These are phyloP conservation scores for Lepidium didymum DNA, from an alignment of 345 rosid species.

Conservation along the genomic window DNA sequence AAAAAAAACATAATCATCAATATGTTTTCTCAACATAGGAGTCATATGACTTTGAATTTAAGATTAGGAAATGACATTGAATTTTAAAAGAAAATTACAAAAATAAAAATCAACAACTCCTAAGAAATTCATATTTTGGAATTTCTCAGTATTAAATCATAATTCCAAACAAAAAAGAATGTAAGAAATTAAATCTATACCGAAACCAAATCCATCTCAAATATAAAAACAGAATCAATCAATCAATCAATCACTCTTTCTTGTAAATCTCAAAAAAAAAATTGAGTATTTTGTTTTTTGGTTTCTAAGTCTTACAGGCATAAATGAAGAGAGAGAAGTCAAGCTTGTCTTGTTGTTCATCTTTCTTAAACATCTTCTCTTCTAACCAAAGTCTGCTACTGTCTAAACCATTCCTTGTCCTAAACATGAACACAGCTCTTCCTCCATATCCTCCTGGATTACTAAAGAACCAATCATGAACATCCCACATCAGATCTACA, in stretches of 20 bases:
- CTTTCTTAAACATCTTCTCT: conserved; percentile 51
- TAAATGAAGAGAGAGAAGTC: conserved; percentile 79
- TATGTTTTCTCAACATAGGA: background rate
- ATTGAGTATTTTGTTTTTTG: background rate
- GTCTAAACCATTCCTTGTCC: conserved; percentile 70
- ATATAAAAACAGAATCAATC: conserved; percentile 14
- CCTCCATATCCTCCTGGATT: conserved; percentile 40
- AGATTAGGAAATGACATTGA: background rate
- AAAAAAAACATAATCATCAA: no score
- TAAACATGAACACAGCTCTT: conserved; percentile 82
- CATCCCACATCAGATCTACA: conserved; percentile 93
- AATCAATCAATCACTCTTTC: background rate
- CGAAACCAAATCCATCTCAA: conserved; percentile 3
- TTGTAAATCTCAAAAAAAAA: conserved; percentile 1
- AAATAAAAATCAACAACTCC: background rate
- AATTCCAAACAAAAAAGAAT: conserved; percentile 27
- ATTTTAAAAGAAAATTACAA: background rate
- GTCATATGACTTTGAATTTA: background rate
- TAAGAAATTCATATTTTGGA: conserved; percentile 13
- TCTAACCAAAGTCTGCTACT: conserved; percentile 68
- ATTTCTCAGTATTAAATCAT: conserved; percentile 14
- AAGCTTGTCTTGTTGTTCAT: conserved; percentile 42
- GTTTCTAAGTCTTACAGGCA: conserved; percentile 49
- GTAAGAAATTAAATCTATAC: conserved; percentile 23
- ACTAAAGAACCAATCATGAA: conserved; percentile 83